phyloP scores from a whole-genome alignment of 768 basidiomycete species.

The Hygrocybe punicea region DNA sequence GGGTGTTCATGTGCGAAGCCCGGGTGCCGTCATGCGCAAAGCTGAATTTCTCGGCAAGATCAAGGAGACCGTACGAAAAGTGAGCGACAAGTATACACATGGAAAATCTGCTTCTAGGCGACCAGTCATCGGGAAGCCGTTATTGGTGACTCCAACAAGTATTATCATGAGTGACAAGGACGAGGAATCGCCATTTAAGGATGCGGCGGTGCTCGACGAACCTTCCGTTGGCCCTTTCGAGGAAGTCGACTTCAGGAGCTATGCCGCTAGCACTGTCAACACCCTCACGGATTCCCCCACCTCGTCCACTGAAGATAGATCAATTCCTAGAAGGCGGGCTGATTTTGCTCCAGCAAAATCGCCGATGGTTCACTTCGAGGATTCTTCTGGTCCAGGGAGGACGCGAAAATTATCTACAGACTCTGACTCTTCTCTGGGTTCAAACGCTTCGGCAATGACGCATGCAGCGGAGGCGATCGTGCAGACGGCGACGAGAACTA shows the following conservation, averaged over 20 bases:
- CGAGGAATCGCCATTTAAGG: constrained; percentile 26
- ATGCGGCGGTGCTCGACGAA: constrained; percentile 19
- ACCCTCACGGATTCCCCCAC: constrained; percentile 60
- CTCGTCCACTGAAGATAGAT: constrained; percentile 59
- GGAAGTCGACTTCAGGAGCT: constrained; percentile 37
- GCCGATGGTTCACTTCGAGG: constrained; percentile 11
- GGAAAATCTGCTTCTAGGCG: constrained; percentile 33
- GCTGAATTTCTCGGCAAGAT: constrained; percentile 64
- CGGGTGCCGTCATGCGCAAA: constrained; percentile 61
- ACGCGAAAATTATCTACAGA: constrained; percentile 37
- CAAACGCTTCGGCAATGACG: constrained; percentile 30
- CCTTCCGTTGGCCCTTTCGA: constrained; percentile 43
- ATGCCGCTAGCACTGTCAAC: constrained; percentile 43
- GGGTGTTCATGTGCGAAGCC: constrained; percentile 33
- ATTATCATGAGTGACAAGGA: background rate
- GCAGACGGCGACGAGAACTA: constrained; percentile 49
- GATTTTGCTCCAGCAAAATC: constrained; percentile 65
- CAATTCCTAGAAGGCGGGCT: constrained; percentile 62
- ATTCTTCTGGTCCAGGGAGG: constrained; percentile 38
- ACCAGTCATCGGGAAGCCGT: constrained; percentile 60
- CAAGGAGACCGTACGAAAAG: constrained; percentile 60
- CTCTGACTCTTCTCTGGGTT: constrained; percentile 33
- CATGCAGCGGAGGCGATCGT: constrained; percentile 47
- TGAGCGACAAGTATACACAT: constrained; percentile 57
- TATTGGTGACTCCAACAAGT: constrained; percentile 30